Evolutionary conservation across 768 basidiomycete species (phyloP), one percentile per base, ranked within the genome.

Genomic region (Leccinum longicurvipes): DNA sequence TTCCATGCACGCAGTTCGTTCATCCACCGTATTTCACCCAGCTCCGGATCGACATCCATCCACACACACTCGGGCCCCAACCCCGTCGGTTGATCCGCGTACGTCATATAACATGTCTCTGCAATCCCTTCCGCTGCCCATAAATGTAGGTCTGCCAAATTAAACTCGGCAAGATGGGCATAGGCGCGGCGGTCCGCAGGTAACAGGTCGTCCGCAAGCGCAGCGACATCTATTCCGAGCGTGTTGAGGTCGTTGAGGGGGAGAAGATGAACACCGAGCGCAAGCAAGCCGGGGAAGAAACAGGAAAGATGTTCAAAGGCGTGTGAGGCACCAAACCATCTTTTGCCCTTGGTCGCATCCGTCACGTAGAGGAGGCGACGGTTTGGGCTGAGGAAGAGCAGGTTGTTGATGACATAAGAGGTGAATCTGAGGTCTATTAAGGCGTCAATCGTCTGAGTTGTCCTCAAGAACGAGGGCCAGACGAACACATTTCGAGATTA

Each of bases 101-200:
- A 91, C 41, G 79, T 78, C 21, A 84, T 58, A 73, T 82, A 89
- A 66, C 89, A 91, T 1, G 83, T 85, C 64, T 87, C 79, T 24
- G 85, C 84, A n/a, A 91, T 73, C 4, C 87, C 88, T 62, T 89
- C 79, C 0, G 89, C 89, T 7, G 83, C 89, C 83, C 86, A 89
- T 50, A 82, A 68, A 65, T 90, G 88, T 15, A 86, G 57, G n/a
- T 86, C 77, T 36, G 76, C 76, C 9, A 87, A 72, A 55, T 82
- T 74, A 56, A 81, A 80, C 7, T 68, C 62, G 14, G 72, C 61
- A 11, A 86, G 73, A 2, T 63, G 66, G 7, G 71, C 68, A 45
- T 72, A 74, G 12, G 74, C 78, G 15, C 11, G n/a, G 21, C 54
- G 65, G 28, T 66, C 57, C 11, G 27, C 15, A 3, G 69, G 57